A percentile compares a stretch with the other conserved stretches of the same genome.
phyloP scores from a whole-genome alignment of 2,329 filamentous ascomycete species.

The Claviceps fusiformis region DNA sequence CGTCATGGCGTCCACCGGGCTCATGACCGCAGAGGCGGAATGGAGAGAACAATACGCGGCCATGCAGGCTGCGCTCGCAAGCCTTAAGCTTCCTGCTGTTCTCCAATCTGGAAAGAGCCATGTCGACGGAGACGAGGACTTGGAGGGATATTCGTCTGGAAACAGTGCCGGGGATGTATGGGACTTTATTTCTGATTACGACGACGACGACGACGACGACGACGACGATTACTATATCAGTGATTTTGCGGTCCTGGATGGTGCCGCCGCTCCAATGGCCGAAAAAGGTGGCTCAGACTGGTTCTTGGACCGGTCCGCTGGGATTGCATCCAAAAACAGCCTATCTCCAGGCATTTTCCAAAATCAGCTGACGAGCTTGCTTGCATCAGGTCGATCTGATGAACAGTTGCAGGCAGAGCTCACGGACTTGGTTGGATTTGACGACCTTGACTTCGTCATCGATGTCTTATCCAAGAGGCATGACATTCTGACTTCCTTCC shows the following conservation, averaged over 20 bases:
- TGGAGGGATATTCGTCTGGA: constrained; percentile 39
- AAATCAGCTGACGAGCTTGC: constrained; percentile 61
- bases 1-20: constrained; percentile 21
- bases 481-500: constrained; percentile 43
- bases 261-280: constrained; percentile 28
- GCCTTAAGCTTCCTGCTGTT: constrained; percentile 40
- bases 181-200: constrained; percentile 74
- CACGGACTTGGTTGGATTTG: constrained; percentile 82
- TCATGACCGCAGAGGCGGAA: constrained; percentile 37
- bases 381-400: constrained; percentile 55
- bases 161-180: constrained; percentile 71
- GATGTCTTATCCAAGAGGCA: constrained; percentile 70
- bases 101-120: constrained; percentile 30
- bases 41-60: constrained; percentile 77
- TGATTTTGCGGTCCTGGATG: constrained; percentile 43
- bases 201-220: constrained; percentile 51
- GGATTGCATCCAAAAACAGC: constrained; percentile 52
- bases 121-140: constrained; percentile 54
- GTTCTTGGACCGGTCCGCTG: constrained; percentile 55
- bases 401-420: constrained; percentile 86
- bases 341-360: constrained; percentile 58
- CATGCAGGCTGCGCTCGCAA: constrained; percentile 76
- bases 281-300: constrained; percentile 43
- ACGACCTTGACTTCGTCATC: constrained; percentile 84
- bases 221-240: no score